Evolutionary conservation across 176 grass and related monocot species (phyloP).

Genomic region (Otatea glauca): DNA sequence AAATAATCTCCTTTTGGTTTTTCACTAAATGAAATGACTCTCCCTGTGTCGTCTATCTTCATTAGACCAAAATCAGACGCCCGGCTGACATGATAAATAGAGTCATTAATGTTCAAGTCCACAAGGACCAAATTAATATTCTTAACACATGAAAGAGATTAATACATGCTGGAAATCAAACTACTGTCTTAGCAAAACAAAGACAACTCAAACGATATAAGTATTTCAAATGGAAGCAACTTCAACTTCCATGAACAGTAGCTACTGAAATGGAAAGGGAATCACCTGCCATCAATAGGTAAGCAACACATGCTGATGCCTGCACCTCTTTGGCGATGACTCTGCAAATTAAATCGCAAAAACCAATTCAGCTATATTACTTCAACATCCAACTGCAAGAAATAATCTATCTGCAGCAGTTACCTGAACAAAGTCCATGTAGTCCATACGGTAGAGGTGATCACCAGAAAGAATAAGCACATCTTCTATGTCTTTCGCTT

Average conservation of each 20-base stretch:
- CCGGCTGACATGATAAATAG: slow-evolving; percentile 60
- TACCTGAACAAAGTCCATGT: slow-evolving; percentile 86
- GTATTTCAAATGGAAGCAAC: neutral
- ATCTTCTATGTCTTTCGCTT: slow-evolving; percentile 80
- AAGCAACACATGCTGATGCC: slow-evolving; percentile 90
- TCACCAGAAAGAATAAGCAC: slow-evolving; percentile 91
- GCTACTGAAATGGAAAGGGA: slow-evolving; percentile 22
- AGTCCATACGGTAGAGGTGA: slow-evolving; percentile 91
- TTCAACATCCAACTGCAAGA: slow-evolving; percentile 12
- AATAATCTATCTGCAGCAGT: slow-evolving; percentile 19
- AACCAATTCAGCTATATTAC: neutral
- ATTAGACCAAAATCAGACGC: slow-evolving; percentile 95
- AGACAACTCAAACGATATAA: neutral
- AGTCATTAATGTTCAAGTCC: slow-evolving; percentile 22
- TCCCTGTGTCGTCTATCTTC: slow-evolving; percentile 79
- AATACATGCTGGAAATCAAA: slow-evolving; percentile 13
- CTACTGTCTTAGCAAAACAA: neutral
- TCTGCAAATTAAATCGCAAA: slow-evolving; percentile 53
- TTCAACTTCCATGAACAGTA: slow-evolving; percentile 9
- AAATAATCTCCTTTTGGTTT: slow-evolving; percentile 87
- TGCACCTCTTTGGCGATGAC: slow-evolving; percentile 68
- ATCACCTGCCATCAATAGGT: slow-evolving; percentile 78
- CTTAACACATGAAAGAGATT: slow-evolving; percentile 1
- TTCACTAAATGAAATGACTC: slow-evolving; percentile 85
- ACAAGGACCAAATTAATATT: neutral